These are phyloP conservation scores for Priceomyces melissophilus DNA, from an alignment of 805 yeast genomes.

Conservation along the genomic window DNA sequence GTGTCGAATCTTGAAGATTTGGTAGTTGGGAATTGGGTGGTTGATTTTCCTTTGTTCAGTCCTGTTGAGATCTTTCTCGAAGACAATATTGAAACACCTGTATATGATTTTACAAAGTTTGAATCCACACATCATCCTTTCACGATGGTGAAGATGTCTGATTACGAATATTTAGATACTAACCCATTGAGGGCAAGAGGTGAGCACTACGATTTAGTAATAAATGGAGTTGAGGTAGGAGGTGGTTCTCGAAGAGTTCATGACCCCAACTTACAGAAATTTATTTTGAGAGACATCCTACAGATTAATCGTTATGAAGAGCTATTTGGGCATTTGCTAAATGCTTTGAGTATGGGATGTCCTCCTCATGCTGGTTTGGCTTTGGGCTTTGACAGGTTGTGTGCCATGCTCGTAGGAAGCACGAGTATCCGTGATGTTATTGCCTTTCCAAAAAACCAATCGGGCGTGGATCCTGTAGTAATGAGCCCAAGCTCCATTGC, in stretches of 20 bases:
- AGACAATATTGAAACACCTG: constrained; percentile 48
- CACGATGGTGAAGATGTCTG: constrained; percentile 81
- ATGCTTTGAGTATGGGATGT: constrained; percentile 84
- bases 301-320: constrained; percentile 53
- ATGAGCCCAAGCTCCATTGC: constrained; percentile 74
- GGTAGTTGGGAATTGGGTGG: constrained; percentile 77
- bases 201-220: constrained; percentile 89
- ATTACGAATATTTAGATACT: constrained; percentile 51
- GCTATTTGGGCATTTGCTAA: constrained; percentile 81
- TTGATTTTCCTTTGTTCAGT: constrained; percentile 87
- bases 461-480: constrained; percentile 86
- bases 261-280: constrained; percentile 74
- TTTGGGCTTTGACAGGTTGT: constrained; percentile 87
- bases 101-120: constrained; percentile 45
- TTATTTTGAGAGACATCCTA: constrained; percentile 63
- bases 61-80: constrained; percentile 50
- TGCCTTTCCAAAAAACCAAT: constrained; percentile 91
- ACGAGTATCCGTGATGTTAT: constrained; percentile 85
- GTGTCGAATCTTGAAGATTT: constrained; percentile 26
- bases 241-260: constrained; percentile 97
- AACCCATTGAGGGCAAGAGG: constrained; percentile 71
- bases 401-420: constrained; percentile 83
- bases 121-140: constrained; percentile 95
- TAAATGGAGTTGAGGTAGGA: constrained; percentile 94
- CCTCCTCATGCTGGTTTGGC: constrained; percentile 99